Evolutionary conservation across 1,139 yeast genomes (phyloP).

Genomic region (Geotrichum carabidarum): DNA sequence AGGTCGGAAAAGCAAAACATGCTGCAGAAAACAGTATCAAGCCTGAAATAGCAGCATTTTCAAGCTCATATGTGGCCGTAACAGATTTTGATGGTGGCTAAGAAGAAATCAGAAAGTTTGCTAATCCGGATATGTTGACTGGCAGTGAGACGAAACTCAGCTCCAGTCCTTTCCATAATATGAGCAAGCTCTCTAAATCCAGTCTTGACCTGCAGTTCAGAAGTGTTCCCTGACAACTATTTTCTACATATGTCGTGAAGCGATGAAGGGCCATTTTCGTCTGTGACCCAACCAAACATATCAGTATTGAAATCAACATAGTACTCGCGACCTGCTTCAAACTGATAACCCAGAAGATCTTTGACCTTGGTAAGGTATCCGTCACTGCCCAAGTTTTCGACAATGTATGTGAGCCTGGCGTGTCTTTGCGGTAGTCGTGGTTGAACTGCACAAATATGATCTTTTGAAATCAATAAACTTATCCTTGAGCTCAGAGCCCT

Average conservation of each 20-base stretch:
- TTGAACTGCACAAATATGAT: slow-evolving; percentile 93
- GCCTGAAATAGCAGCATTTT: slow-evolving; percentile 77
- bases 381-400: slow-evolving; percentile 86
- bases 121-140: slow-evolving; percentile 87
- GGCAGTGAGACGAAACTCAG: slow-evolving; percentile 91
- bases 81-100: slow-evolving; percentile 57
- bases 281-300: slow-evolving; percentile 78
- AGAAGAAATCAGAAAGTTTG: slow-evolving; percentile 63
- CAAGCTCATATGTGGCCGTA: slow-evolving; percentile 70
- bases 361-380: slow-evolving; percentile 76
- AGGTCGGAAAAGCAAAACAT: slow-evolving; percentile 97
- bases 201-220: slow-evolving; percentile 82
- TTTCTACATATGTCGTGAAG: slow-evolving; percentile 90
- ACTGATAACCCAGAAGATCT: slow-evolving; percentile 70
- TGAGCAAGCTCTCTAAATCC: slow-evolving; percentile 80
- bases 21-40: slow-evolving; percentile 89
- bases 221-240: slow-evolving; percentile 93
- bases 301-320: slow-evolving; percentile 84
- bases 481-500: slow-evolving; percentile 69
- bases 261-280: slow-evolving; percentile 81
- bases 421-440: slow-evolving; percentile 89
- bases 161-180: slow-evolving; percentile 53
- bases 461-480: slow-evolving; percentile 77
- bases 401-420: slow-evolving; percentile 94
- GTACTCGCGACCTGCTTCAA: slow-evolving; percentile 65